Base-by-base conservation (phyloP, 306 rosid genomes). In the Prosopis cineraria region DNA sequence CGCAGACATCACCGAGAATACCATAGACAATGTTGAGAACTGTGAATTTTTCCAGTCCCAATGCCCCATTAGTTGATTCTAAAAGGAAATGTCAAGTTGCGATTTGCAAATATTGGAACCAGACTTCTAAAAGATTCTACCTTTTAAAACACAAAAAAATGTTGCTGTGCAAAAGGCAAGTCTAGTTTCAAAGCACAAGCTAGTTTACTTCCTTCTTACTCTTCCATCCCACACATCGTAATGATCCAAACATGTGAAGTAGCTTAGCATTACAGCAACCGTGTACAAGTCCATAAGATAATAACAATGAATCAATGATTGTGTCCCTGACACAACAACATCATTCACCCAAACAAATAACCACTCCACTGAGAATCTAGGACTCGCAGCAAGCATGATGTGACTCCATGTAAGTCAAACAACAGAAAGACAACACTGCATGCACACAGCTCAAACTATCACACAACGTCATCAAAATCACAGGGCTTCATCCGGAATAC, bases 171-270 rank as follows among this genome's bases (percentile, higher is more conserved):
- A 52, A 45, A 72, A 52, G 24, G 19, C 69, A 72, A 79, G 19
- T 37, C 76, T 7, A 70, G 79, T 55, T 65, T 47, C 37, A 79
- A 73, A 75, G 77, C 74, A 47, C 81, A 27, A 59, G 30, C 71
- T 40, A 76, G 67, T 52, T 82, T 55, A 44, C 89, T 79, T 72
- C 31, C 70, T 75, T 70, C 71, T 71, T 72, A 82, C 82, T 59
- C 81, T 71, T 11, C 70, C 73, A 73, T 44, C 55, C 64, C 52
- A 52, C 78, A 48, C 77, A 85, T 71, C 39, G 73, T 60, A 76
- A 76, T 50, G 82, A 82, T 70, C 82, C 89, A 76, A 78, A 79
- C 84, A 82, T 82, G 84, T 48, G 68, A 79, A 81, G 80, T 76
- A 79, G 79, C 86, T 79, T 82, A 52, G 53, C 80, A 82, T 79